Evolutionary conservation across 371 early-diverging fungal species (phyloP), one percentile per base, ranked within the genome.

Genomic region (Apophysomyces trapeziformis): DNA sequence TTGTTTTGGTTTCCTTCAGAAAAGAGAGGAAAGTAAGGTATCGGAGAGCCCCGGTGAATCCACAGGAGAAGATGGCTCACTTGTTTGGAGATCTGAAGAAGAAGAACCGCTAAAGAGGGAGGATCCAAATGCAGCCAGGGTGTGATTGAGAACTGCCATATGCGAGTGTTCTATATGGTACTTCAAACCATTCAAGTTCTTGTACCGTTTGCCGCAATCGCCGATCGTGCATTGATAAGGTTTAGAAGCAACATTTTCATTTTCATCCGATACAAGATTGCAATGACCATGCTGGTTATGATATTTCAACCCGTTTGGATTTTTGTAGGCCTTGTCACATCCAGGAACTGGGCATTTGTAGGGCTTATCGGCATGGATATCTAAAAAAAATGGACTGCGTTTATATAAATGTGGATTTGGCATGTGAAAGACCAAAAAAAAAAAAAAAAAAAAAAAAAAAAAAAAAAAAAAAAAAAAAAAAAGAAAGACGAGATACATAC

Each of bases 241-340:
- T 75, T 95, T 96, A 16, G 78, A 71, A 54, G 69, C 67, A n/a
- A 72, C 72, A 18, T 76, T 80, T 58, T 78, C 82, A 8, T 75
- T 82, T 36, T 76, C 77, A 11, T 83, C 81, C 32, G 80, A 77
- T 18, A 73, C 75, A 36, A 83, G 64, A 32, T 78, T 80, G 74
- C 89, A 87, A 65, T 96, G 97, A 21, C 92, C 92, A 58, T 94
- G 94, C 68, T 89, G 86, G 62, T 92, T 90, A 74, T 97, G 97
- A 81, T 97, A 96, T 75, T 96, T 96, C 57, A 99, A 85, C n/a
- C 99, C 99, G 68, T 97, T 98, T 57, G 95, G 89, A 81, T 99
- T 99, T 84, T 99, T 99, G 86, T 99, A 99, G 38, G 92, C 87
- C 75, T 96, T 97, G 62, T 92, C 92, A 74, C 99, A 98, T 21